Percentiles rank a stretch among this genome's conserved stretches.
Evolutionary conservation across 306 rosid genomes (phyloP).

Genomic region (Cicer judaicum): DNA sequence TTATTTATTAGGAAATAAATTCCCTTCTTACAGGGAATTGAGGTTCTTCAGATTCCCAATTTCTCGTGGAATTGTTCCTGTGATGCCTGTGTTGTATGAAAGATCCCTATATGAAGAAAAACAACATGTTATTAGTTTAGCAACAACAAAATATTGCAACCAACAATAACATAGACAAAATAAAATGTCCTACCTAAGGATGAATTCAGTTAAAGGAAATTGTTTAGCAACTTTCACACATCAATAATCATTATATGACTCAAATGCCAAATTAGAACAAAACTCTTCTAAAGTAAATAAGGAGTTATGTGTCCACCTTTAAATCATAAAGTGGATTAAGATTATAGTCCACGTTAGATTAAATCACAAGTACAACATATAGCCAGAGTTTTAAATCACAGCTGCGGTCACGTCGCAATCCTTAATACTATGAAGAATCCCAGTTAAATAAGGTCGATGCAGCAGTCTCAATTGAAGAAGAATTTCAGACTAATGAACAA

Average conservation of each 20-base stretch:
- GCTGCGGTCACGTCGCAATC: too few relatives aligned
- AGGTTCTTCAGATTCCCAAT: constrained; percentile 68
- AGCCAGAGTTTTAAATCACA: too few relatives aligned
- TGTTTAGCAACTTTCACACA: too few relatives aligned
- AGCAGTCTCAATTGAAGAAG: background rate
- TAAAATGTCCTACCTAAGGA: constrained; percentile 18
- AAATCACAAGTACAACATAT: background rate
- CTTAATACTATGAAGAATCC: too few relatives aligned
- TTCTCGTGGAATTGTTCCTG: constrained; percentile 62
- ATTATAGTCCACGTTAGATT: background rate
- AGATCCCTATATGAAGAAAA: constrained; percentile 61
- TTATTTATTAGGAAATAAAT: constrained; percentile 10
- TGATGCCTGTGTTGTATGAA: constrained; percentile 60
- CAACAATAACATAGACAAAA: constrained; percentile 26
- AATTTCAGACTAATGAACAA: background rate
- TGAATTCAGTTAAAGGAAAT: constrained; percentile 5
- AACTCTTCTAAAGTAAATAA: background rate
- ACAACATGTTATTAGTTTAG: constrained; percentile 11
- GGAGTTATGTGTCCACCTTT: background rate
- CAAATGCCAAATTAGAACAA: background rate
- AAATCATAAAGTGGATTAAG: background rate
- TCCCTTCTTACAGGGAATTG: constrained; percentile 58
- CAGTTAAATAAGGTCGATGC: too few relatives aligned
- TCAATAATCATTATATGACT: too few relatives aligned
- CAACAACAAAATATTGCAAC: constrained; percentile 14